Evolutionary conservation across 2,329 filamentous ascomycete genomes (phyloP).

Genomic region (Venturia aucupariae): DNA sequence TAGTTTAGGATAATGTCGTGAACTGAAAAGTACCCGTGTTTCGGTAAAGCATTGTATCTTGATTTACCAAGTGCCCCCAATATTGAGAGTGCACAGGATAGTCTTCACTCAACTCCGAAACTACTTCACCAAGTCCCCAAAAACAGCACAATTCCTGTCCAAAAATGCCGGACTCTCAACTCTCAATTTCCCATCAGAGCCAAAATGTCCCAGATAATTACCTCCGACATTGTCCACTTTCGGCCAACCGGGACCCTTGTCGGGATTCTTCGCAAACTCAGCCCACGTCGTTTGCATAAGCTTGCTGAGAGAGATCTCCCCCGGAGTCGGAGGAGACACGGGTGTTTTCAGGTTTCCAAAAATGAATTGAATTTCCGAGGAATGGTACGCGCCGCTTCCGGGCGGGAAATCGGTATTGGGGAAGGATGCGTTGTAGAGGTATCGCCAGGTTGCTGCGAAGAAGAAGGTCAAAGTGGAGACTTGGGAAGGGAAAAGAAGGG

Average conservation of each 20-base stretch:
- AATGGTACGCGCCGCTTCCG: constrained; percentile 27
- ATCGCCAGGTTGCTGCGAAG: constrained; percentile 28
- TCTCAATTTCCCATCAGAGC: background rate
- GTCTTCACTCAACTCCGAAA: too few species aligned
- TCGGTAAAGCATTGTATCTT: too few species aligned
- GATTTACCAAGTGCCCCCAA: too few species aligned
- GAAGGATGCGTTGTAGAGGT: constrained; percentile 30
- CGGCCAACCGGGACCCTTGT: constrained; percentile 29
- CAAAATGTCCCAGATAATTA: constrained; percentile 4
- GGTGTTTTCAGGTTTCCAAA: constrained; percentile 24
- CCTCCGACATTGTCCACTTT: background rate
- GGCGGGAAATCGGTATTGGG: constrained; percentile 24
- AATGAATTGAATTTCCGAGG: constrained; percentile 27
- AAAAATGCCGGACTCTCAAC: background rate
- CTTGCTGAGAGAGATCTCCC: constrained; percentile 15
- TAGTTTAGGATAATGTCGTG: too few species aligned
- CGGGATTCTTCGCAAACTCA: constrained; percentile 29
- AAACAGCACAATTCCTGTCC: constrained; percentile 5
- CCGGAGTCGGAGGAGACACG: constrained; percentile 24
- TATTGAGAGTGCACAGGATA: too few species aligned
- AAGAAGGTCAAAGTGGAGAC: constrained; percentile 27
- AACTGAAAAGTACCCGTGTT: too few species aligned
- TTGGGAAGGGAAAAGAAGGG: background rate
- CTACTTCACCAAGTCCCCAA: background rate
- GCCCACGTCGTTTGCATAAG: constrained; percentile 27